These are phyloP conservation scores for Medicago ruthenica DNA, from an alignment of 306 rosid genomes.

Conservation along the genomic window DNA sequence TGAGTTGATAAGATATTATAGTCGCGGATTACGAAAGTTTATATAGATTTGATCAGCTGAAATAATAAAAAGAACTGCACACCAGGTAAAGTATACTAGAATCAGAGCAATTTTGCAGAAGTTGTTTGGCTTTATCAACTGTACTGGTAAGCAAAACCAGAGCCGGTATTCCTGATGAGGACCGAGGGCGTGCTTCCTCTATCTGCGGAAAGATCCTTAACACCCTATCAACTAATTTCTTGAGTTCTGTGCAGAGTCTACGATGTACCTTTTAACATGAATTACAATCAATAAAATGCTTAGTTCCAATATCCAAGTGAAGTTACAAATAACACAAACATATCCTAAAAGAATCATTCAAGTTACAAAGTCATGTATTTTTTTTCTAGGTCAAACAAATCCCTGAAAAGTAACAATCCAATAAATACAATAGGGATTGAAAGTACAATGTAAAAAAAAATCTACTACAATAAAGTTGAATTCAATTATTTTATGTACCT, in stretches of 20 bases:
- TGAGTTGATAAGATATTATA: background rate
- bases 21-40: conserved; percentile 1
- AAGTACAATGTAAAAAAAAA: conserved; percentile 25
- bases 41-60: conserved; percentile 19
- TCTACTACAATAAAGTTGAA: conserved; percentile 9
- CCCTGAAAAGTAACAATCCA: background rate
- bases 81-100: conserved; percentile 93
- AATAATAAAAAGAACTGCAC: conserved; percentile 43
- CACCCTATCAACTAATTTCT: conserved; percentile 59
- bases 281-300: conserved; percentile 33
- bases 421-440: background rate
- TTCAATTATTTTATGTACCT: conserved; percentile 55
- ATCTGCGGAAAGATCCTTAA: conserved; percentile 64
- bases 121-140: conserved; percentile 60
- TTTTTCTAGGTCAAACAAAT: conserved; percentile 19
- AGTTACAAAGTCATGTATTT: conserved; percentile 7
- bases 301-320: conserved; percentile 14
- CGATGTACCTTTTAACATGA: conserved; percentile 70
- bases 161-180: conserved; percentile 72
- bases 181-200: conserved; percentile 82
- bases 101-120: conserved; percentile 70
- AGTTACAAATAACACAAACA: conserved; percentile 28
- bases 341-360: conserved; percentile 14
- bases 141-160: conserved; percentile 59
- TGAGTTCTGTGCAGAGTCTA: conserved; percentile 66